Conservation (phyloP, 192 early-diverging fungal species). For the Geranomyces variabilis region DNA sequence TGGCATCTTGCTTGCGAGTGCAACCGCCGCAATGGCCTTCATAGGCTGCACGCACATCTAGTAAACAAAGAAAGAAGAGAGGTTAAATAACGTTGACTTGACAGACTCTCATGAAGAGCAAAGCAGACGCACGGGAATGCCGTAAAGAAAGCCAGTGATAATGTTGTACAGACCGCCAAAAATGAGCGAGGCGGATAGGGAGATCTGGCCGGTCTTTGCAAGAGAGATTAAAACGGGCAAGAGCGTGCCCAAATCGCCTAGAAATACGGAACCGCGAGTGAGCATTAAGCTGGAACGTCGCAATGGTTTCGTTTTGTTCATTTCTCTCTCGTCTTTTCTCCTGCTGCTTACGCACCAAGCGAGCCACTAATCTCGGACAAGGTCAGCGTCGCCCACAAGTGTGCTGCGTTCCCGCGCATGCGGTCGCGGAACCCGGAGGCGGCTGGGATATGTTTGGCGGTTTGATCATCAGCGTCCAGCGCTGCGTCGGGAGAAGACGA, state of each 20-base stretch:
- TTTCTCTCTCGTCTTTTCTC: neutral
- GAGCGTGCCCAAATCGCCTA: constrained; percentile 79
- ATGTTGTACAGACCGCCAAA: constrained; percentile 92
- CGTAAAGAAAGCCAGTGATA: constrained; percentile 56
- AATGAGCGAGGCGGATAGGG: constrained; percentile 76
- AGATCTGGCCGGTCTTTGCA: constrained; percentile 70
- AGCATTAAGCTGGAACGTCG: no score
- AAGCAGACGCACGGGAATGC: constrained; percentile 18
- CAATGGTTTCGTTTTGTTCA: neutral
- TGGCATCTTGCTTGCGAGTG: constrained; percentile 70
- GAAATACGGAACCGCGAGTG: neutral
- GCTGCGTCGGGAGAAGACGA: neutral
- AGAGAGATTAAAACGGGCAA: constrained; percentile 87
- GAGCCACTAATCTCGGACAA: constrained; percentile 24
- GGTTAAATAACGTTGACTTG: no score
- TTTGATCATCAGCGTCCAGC: neutral
- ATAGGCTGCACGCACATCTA: constrained; percentile 90
- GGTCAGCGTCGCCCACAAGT: constrained; percentile 8
- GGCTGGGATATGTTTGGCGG: neutral
- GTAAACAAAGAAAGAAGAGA: neutral
- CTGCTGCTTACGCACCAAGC: constrained; percentile 18
- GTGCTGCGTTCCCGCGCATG: neutral
- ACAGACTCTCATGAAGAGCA: no score
- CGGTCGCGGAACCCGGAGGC: neutral
- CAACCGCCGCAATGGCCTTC: constrained; percentile 87